A percentile compares a stretch with the other conserved stretches of the same genome.
These are phyloP conservation scores for Schizopora paradoxa DNA, from an alignment of 1,284 basidiomycete genomes.

Conservation along the genomic window DNA sequence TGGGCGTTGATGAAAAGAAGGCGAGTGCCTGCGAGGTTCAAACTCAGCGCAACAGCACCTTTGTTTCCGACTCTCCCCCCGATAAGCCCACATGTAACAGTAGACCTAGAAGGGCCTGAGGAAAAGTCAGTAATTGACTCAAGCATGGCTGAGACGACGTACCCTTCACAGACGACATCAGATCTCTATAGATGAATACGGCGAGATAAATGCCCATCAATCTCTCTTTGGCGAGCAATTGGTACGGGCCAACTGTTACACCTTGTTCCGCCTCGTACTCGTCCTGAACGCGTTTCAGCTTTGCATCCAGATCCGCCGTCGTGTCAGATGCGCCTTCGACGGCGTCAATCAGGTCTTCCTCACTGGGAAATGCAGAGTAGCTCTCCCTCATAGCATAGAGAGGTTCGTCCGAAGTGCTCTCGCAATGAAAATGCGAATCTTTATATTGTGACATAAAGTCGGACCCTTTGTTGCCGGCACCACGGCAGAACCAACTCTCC, in stretches of 20 bases:
- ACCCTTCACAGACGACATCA: conserved; percentile 57
- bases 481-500: conserved; percentile 15
- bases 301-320: conserved; percentile 31
- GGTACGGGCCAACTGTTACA: conserved; percentile 64
- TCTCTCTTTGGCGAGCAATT: conserved; percentile 76
- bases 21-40: conserved; percentile 69
- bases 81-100: conserved; percentile 82
- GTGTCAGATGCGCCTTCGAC: conserved; percentile 4
- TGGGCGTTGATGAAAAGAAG: conserved; percentile 85
- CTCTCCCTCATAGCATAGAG: neutral
- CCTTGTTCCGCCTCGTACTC: conserved; percentile 27
- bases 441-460: conserved; percentile 10
- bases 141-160: conserved; percentile 16
- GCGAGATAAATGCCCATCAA: conserved; percentile 85
- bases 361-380: neutral
- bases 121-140: neutral
- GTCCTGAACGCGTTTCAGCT: conserved; percentile 32
- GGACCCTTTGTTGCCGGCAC: conserved; percentile 7
- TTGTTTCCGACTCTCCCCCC: conserved; percentile 85
- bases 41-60: conserved; percentile 77
- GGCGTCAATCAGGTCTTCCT: neutral
- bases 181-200: conserved; percentile 65
- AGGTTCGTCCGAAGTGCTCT: neutral
- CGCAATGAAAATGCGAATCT: conserved; percentile 5
- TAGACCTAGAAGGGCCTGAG: conserved; percentile 59